Conservation (phyloP, 352 stramenopile genomes). For the Phytophthora foliorum region DNA sequence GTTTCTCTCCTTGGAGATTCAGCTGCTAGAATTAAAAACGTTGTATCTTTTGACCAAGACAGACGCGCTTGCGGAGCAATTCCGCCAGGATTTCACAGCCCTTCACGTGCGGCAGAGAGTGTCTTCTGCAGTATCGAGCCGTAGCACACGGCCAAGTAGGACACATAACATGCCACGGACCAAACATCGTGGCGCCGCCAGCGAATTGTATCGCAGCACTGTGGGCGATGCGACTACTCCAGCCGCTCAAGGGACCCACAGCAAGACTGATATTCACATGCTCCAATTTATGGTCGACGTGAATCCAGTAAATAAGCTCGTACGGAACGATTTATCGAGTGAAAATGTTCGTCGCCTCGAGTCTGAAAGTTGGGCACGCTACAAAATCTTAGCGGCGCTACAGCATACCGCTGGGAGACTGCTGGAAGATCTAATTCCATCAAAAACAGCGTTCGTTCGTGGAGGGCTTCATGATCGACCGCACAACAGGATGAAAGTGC, state of each 20-base stretch:
- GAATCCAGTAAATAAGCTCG: conserved; percentile 69
- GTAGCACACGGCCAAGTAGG: conserved; percentile 21
- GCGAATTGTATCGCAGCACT: conserved; percentile 13
- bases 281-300: conserved; percentile 65
- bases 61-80: conserved; percentile 44
- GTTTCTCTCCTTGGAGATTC: conserved; percentile 42
- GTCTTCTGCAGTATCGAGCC: conserved; percentile 20
- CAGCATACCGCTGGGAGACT: conserved; percentile 42
- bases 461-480: conserved; percentile 9
- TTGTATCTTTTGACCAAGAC: conserved; percentile 62
- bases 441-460: conserved; percentile 10
- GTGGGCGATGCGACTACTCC: conserved; percentile 3
- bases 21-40: conserved; percentile 69
- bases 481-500: conserved; percentile 10
- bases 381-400: conserved; percentile 49
- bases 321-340: conserved; percentile 47
- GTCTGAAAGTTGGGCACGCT: conserved; percentile 63
- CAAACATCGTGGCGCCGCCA: conserved; percentile 1
- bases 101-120: conserved; percentile 10
- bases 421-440: conserved; percentile 49
- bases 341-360: conserved; percentile 49
- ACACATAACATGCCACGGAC: not conserved
- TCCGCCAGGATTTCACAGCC: conserved; percentile 22
- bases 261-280: conserved; percentile 27
- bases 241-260: not conserved